A percentile compares a stretch with the other conserved stretches of the same genome.
Conservation (phyloP, 2,329 filamentous ascomycete species). For the Pseudogymnoascus sp. region DNA sequence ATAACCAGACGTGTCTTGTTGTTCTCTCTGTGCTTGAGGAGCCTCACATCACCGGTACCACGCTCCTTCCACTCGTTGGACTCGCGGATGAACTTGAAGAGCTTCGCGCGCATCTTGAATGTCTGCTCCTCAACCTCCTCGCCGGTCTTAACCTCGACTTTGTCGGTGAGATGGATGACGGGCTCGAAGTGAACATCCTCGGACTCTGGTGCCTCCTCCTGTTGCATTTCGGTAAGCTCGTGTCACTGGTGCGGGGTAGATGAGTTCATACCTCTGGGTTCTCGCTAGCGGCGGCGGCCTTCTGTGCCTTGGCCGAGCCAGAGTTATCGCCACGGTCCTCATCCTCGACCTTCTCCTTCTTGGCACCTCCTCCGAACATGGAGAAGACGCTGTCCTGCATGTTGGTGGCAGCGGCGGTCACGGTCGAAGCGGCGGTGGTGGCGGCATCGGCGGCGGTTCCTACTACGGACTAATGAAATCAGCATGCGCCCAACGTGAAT, state of each 20-base stretch:
- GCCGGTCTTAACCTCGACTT: slow-evolving; percentile 95
- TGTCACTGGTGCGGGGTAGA: slow-evolving; percentile 13
- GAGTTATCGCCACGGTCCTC: slow-evolving; percentile 80
- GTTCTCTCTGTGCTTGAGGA: slow-evolving; percentile 98
- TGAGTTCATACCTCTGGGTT: slow-evolving; percentile 25
- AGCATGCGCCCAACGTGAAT: not conserved
- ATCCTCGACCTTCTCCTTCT: slow-evolving; percentile 89
- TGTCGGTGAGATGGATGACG: slow-evolving; percentile 90
- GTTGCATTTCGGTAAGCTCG: slow-evolving; percentile 10
- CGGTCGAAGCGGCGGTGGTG: slow-evolving; percentile 31
- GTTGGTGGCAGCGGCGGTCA: slow-evolving; percentile 31
- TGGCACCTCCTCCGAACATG: slow-evolving; percentile 96
- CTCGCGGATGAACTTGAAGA: slow-evolving; percentile 95
- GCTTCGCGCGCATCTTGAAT: slow-evolving; percentile 99
- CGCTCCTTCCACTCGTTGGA: slow-evolving; percentile 98
- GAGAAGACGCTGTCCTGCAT: slow-evolving; percentile 71
- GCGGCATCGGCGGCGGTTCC: slow-evolving; percentile 23
- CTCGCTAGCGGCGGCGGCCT: slow-evolving; percentile 37
- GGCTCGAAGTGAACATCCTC: slow-evolving; percentile 96
- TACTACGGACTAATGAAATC: slow-evolving; percentile 14
- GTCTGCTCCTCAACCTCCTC: slow-evolving; percentile 95
- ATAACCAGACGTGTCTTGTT: slow-evolving; percentile 96
- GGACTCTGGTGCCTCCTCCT: slow-evolving; percentile 73
- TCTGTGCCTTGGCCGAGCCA: slow-evolving; percentile 76
- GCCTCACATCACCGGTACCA: slow-evolving; percentile 88